Conservation (phyloP, 352 stramenopile species). For the Phytophthora lateralis region DNA sequence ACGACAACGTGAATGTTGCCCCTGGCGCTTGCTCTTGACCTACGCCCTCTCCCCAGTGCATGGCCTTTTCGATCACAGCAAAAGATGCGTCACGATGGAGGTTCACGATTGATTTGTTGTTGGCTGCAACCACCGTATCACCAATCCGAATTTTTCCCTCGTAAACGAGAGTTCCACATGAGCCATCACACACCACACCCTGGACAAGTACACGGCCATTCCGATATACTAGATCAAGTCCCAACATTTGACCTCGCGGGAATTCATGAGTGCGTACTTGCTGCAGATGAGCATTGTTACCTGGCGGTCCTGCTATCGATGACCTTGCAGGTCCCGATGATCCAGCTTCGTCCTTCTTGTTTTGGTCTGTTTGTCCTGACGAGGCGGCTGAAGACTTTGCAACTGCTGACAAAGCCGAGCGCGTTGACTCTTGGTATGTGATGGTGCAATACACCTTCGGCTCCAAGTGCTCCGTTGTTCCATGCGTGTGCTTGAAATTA, state of each 20-base stretch:
- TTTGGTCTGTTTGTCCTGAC: constrained; percentile 12
- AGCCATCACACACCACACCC: constrained; percentile 69
- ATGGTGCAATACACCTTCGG: constrained; percentile 87
- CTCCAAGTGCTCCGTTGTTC: constrained; percentile 37
- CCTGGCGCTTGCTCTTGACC: constrained; percentile 16
- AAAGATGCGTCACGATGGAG: constrained; percentile 82
- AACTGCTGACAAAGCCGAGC: constrained; percentile 71
- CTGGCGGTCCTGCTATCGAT: constrained; percentile 10
- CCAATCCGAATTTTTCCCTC: constrained; percentile 77
- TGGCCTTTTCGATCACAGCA: constrained; percentile 72
- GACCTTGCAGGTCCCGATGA: constrained; percentile 2
- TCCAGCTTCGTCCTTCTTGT: constrained; percentile 19
- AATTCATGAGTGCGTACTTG: constrained; percentile 76
- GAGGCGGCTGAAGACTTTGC: constrained; percentile 44
- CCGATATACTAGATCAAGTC: constrained; percentile 83
- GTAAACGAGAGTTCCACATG: constrained; percentile 61
- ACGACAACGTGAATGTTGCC: constrained; percentile 67
- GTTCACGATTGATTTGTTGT: constrained; percentile 83
- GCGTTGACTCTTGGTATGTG: constrained; percentile 76
- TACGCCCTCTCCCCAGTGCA: constrained; percentile 36
- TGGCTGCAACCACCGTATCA: constrained; percentile 80
- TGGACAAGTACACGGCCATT: constrained; percentile 80
- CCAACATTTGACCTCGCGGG: constrained; percentile 54
- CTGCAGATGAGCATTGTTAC: constrained; percentile 40
- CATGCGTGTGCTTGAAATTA: constrained; percentile 45